These are phyloP conservation scores for Paracoccidioides lutzii DNA, from an alignment of 2,329 filamentous ascomycete genomes.

Conservation along the genomic window DNA sequence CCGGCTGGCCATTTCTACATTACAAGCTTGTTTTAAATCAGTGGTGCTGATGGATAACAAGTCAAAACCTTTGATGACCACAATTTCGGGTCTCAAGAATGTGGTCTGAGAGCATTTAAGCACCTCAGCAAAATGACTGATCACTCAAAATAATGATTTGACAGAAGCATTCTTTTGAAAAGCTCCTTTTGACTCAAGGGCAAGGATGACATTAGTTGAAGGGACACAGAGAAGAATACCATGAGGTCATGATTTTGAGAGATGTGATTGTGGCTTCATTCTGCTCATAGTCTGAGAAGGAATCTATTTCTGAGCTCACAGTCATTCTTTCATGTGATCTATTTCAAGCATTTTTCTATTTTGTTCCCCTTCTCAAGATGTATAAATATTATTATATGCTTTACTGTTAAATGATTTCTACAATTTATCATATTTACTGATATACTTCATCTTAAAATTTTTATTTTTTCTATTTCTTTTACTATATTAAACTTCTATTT, in stretches of 20 bases:
- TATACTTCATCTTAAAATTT: neutral
- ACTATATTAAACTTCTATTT: neutral
- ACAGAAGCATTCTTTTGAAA: slow-evolving; percentile 1
- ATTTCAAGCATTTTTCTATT: neutral
- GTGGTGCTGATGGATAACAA: neutral
- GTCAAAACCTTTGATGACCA: neutral
- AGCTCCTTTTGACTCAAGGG: neutral
- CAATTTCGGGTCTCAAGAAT: neutral
- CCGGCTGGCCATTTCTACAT: neutral
- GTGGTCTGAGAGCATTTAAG: neutral
- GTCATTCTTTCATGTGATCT: neutral
- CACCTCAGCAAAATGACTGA: neutral
- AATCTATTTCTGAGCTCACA: neutral
- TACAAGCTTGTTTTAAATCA: neutral
- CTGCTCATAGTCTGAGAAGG: neutral
- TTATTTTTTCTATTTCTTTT: neutral
- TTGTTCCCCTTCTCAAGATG: neutral
- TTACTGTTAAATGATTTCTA: neutral
- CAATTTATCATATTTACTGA: neutral
- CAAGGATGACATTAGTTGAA: neutral
- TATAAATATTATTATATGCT: neutral
- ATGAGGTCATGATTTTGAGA: neutral
- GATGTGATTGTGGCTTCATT: neutral
- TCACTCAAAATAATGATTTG: neutral
- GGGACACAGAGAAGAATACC: neutral